These are phyloP conservation scores for Hyphopichia burtonii DNA, from an alignment of 1,139 yeast species.

Conservation along the genomic window DNA sequence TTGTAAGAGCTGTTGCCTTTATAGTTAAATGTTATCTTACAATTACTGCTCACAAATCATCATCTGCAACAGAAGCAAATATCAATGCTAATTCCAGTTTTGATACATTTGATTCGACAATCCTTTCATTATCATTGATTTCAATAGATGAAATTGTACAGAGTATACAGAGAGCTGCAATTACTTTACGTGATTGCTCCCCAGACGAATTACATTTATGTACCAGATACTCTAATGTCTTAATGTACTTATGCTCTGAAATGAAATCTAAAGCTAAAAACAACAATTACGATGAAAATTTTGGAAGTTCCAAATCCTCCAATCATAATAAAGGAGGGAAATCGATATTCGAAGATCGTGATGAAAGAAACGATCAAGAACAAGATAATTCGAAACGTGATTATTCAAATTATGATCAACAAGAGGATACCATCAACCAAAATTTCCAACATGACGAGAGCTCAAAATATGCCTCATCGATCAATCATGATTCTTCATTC, in stretches of 20 bases:
- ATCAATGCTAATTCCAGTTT: conserved; percentile 23
- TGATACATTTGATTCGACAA: conserved; percentile 46
- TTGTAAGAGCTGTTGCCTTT: conserved; percentile 89
- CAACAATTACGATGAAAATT: conserved; percentile 10
- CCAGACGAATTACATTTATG: conserved; percentile 89
- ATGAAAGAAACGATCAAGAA: too few species aligned
- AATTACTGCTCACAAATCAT: conserved; percentile 49
- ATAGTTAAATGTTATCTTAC: conserved; percentile 81
- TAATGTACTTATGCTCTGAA: conserved; percentile 76
- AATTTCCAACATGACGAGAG: too few species aligned
- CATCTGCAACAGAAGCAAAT: conserved; percentile 10
- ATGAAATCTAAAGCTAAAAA: conserved; percentile 48
- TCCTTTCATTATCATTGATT: conserved; percentile 60
- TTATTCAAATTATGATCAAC: too few species aligned
- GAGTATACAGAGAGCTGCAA: conserved; percentile 71
- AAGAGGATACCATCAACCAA: too few species aligned
- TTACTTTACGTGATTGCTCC: conserved; percentile 74
- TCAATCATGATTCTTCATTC: background rate
- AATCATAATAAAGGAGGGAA: background rate
- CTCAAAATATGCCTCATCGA: background rate
- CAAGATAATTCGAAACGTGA: too few species aligned
- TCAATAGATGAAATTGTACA: conserved; percentile 69
- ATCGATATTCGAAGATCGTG: too few species aligned
- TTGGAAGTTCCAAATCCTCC: background rate
- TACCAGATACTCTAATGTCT: conserved; percentile 74